Evolutionary conservation across 139 green algal genomes (phyloP).

Genomic region (Ettlia oleoabundans): DNA sequence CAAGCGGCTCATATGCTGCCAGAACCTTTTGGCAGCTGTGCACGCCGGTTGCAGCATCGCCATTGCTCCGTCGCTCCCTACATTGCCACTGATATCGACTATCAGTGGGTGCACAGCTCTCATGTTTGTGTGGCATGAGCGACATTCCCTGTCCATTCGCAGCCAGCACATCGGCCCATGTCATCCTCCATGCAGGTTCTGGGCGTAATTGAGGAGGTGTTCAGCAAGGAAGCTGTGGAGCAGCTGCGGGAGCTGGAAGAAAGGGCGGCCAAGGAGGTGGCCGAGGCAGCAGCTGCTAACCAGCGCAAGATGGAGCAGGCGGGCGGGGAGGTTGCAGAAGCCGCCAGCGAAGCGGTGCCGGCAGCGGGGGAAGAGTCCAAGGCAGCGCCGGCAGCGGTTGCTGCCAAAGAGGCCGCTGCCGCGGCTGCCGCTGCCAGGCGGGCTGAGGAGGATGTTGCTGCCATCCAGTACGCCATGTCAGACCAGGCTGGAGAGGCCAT

Average conservation of each 20-base stretch:
- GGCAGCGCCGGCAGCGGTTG: background rate
- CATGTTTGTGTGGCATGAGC: background rate
- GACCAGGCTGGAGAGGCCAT: constrained; percentile 30
- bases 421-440: background rate
- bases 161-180: too few species aligned
- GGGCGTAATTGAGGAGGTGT: constrained; percentile 38
- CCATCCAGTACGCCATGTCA: constrained; percentile 28
- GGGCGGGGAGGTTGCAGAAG: background rate
- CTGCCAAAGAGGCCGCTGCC: background rate
- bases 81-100: too few species aligned
- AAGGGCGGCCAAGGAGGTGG: background rate
- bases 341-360: background rate
- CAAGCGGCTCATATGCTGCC: background rate
- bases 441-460: constrained; percentile 16
- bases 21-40: background rate
- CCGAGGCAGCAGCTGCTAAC: background rate
- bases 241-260: constrained; percentile 24
- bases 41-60: too few species aligned
- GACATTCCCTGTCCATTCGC: too few species aligned
- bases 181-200: constrained; percentile 31
- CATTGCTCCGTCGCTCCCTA: too few species aligned
- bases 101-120: too few species aligned
- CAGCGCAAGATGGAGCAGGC: background rate
- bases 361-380: background rate
- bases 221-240: constrained; percentile 34